Evolutionary conservation across 2,329 filamentous ascomycete genomes (phyloP), one percentile per base, ranked within the genome.

Genomic region (Phaeosphaeria sp.): DNA sequence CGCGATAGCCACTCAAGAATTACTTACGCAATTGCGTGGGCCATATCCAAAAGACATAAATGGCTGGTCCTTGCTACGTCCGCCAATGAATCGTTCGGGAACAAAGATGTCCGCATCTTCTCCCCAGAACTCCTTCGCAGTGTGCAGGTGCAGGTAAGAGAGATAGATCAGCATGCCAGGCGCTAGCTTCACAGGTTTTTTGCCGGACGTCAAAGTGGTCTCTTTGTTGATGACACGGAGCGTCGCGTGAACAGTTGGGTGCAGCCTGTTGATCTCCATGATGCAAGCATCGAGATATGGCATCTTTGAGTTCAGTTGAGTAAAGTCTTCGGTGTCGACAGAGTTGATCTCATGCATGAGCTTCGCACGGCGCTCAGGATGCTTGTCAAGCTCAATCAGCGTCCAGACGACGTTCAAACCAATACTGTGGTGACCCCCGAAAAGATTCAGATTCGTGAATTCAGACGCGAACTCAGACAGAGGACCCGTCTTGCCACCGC

Each of bases 101-200:
- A 27, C 50, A 15, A 57, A 57, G 1, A 15, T n/a, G 1, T 30
- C 30, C 2, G 50, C 55, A 13, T 23, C 46, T 1, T 46, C 20
- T 1, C 55, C 55, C 50, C 50, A 54, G 30, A 41, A 54, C 9
- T 54, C 53, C 1, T 39, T 46, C 3, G 55, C 49, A 15, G 46
- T 57, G 18, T 50, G 55, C 18, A 57, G 41, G 18, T 54, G 55
- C 21, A 57, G 55, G 20, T 39, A 53, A 1, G 46, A 57, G 36
- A 50, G 41, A 36, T 57, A 54, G 7, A 57, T 42, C 6, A 57
- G 22, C 55, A 57, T 54, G 41, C 55, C 55, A 6, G 50, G 50
- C 22, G 52, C 53, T 25, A 57, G 13, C 1, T 39, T 33, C 6
- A 57, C 50, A 25, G 50, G 41, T 18, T 46, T 50, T 41, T 50